phyloP scores from a whole-genome alignment of 75 land plant species.

The Isoetes taiwanensis region DNA sequence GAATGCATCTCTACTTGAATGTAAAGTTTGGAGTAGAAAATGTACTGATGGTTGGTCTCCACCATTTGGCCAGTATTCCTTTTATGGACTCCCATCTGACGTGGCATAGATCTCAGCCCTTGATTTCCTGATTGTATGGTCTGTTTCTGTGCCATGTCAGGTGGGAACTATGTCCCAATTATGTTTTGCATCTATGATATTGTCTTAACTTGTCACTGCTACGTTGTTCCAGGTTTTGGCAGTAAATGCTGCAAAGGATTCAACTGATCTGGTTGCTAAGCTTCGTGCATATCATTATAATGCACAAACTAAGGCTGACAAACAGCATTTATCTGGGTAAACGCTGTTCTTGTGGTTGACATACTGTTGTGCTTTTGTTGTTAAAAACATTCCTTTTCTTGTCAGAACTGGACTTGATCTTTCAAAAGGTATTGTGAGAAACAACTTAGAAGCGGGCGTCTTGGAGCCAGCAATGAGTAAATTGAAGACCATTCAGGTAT shows the following conservation, averaged over 20 bases:
- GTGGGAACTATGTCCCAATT: no score
- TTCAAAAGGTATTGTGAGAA: constrained; percentile 57
- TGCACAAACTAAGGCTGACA: constrained; percentile 91
- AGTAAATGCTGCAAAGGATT: constrained; percentile 98
- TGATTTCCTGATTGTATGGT: no score
- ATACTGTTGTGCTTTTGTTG: background rate
- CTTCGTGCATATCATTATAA: constrained; percentile 84
- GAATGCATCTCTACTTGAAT: no score
- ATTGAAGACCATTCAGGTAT: constrained; percentile 90
- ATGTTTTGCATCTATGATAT: no score
- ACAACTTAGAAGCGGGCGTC: constrained; percentile 92
- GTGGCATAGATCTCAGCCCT: no score
- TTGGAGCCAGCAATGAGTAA: constrained; percentile 99
- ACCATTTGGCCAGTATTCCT: no score
- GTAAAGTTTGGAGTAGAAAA: no score
- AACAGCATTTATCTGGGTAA: constrained; percentile 78
- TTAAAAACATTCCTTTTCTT: background rate
- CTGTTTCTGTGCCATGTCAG: no score
- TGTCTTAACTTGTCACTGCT: background rate
- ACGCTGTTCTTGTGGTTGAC: background rate
- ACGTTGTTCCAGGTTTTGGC: constrained; percentile 61
- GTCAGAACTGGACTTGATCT: constrained; percentile 85
- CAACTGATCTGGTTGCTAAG: constrained; percentile 93
- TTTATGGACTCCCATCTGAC: no score
- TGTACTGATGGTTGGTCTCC: no score